Base-by-base conservation (phyloP, 2,329 filamentous ascomycete genomes). In the Fusarium acutatum region DNA sequence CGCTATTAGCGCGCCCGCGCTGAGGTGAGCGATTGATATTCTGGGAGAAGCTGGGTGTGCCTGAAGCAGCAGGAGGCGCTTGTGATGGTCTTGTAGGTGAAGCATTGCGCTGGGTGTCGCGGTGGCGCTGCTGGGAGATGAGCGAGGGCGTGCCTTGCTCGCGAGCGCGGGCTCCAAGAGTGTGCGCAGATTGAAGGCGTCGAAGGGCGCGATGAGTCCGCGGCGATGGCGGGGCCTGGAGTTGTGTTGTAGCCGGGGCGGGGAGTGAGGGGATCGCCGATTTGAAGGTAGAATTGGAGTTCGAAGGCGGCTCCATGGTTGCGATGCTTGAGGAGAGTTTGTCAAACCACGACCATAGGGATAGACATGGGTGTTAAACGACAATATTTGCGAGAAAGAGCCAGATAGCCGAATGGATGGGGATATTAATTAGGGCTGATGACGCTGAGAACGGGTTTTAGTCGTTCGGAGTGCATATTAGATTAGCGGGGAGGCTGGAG, bases 171-270 rank as follows among this genome's bases (percentile, higher is more conserved):
- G 90, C 80, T 79, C 90, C 89, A 60, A 94, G 83, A 82, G 88
- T 86, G 84, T 94, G 92, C 57, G 93, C 92, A 37, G 93, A 95
- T 82, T 94, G 92, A 35, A 94, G 89, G 80, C 92, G 92, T 75
- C 93, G 89, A 68, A 95, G 86, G 52, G 89, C 88, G 77, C 92
- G 89, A 79, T 91, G 89, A 32, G 90, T 90, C 70, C 90, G 88
- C 47, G 91, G 90, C 34, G 90, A 91, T 30, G 89, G 86, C 69
- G 90, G 87, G 53, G 87, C 81, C 77, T 88, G 85, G 60, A 88
- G 83, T 71, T 88, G 84, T 43, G 85, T 82, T 41, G 82, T 80
- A 64, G 83, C 67, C 43, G 75, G 66, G 62, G 73, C 67, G 43
- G 75, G 72, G 44, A 78, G 73, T 47, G 73, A 70, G 46, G 77